A percentile compares a stretch with the other conserved stretches of the same genome.
Conservation (phyloP, 352 stramenopile genomes). For the Pythium chondricola region DNA sequence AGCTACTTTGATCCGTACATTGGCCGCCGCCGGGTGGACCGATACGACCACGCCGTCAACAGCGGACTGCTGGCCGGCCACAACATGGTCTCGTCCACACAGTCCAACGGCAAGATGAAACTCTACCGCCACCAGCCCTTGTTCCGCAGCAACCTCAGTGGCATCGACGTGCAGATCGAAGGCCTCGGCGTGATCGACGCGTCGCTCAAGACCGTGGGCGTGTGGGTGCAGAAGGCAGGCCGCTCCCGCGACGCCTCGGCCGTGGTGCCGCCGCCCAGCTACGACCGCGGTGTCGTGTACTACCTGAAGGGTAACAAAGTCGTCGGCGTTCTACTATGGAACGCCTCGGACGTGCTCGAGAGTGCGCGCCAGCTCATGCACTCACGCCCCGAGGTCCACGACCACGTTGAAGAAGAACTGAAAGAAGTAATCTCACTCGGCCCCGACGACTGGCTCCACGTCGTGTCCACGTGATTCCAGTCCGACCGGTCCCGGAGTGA, state of each 20-base stretch:
- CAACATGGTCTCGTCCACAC: slow-evolving; percentile 77
- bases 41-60: slow-evolving; percentile 92
- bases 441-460: slow-evolving; percentile 84
- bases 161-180: slow-evolving; percentile 73
- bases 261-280: slow-evolving; percentile 21
- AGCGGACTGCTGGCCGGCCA: slow-evolving; percentile 80
- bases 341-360: slow-evolving; percentile 82
- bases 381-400: slow-evolving; percentile 55
- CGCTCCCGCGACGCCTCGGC: background rate
- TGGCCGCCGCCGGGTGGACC: slow-evolving; percentile 80
- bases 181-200: slow-evolving; percentile 84
- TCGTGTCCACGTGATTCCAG: slow-evolving; percentile 18
- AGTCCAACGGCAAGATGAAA: slow-evolving; percentile 50
- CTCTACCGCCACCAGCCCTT: slow-evolving; percentile 87
- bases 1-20: slow-evolving; percentile 89
- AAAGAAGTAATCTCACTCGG: slow-evolving; percentile 81
- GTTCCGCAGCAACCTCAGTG: slow-evolving; percentile 75
- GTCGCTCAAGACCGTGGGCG: slow-evolving; percentile 61
- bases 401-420: slow-evolving; percentile 71
- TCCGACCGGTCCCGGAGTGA: too few species aligned
- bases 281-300: slow-evolving; percentile 86
- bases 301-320: slow-evolving; percentile 88
- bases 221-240: slow-evolving; percentile 67
- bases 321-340: slow-evolving; percentile 88
- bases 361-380: slow-evolving; percentile 80